Conservation (phyloP, 2,329 filamentous ascomycete species). For the Cladorrhinum sp. region DNA sequence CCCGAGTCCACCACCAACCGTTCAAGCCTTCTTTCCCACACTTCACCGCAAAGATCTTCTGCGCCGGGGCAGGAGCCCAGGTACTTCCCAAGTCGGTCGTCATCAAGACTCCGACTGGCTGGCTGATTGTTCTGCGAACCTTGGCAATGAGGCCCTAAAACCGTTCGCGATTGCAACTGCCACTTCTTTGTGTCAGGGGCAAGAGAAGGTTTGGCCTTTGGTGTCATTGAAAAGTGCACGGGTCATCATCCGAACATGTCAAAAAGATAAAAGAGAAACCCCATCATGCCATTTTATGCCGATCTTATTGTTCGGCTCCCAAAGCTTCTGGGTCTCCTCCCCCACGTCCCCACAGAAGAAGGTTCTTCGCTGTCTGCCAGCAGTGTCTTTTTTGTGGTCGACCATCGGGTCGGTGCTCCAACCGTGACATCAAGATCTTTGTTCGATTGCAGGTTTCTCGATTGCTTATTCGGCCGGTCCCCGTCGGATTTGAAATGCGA, state of each 20-base stretch:
- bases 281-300: no score
- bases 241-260: no score
- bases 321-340: neutral
- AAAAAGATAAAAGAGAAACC: neutral
- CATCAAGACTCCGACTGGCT: neutral
- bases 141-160: neutral
- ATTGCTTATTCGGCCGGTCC: no score
- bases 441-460: no score
- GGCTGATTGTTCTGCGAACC: neutral
- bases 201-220: neutral
- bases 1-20: no score
- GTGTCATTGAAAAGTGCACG: no score
- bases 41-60: neutral
- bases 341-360: neutral
- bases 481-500: no score
- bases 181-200: neutral
- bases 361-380: neutral
- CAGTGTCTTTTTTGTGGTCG: no score
- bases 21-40: neutral
- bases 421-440: neutral
- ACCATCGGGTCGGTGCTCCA: no score
- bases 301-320: neutral
- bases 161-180: neutral
- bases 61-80: no score
- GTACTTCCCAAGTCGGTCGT: no score